phyloP scores from a whole-genome alignment of 2,329 filamentous ascomycete genomes.

The Chaetomium olivaceum region DNA sequence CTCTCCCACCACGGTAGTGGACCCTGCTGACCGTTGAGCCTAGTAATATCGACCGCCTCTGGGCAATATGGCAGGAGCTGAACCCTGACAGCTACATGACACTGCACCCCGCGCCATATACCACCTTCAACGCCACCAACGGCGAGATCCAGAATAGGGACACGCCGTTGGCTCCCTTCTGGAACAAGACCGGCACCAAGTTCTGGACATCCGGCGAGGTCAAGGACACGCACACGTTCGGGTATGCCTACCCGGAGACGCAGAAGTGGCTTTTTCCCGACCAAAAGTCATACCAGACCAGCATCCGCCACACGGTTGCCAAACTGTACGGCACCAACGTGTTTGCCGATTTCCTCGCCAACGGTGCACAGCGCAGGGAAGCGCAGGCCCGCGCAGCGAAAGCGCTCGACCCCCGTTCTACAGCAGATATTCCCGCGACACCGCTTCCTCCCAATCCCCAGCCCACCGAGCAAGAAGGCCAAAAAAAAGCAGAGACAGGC shows the following conservation, averaged over 20 bases:
- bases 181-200: constrained; percentile 31
- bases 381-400: constrained; percentile 13
- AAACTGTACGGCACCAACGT: constrained; percentile 31
- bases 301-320: constrained; percentile 25
- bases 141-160: constrained; percentile 27
- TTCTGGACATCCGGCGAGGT: constrained; percentile 38
- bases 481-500: not conserved
- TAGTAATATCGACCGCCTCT: constrained; percentile 64
- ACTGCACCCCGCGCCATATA: constrained; percentile 34
- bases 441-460: not conserved
- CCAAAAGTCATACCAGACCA: constrained; percentile 28
- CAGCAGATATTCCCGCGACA: not conserved
- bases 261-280: constrained; percentile 31
- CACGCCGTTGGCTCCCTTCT: constrained; percentile 36
- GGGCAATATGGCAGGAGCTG: constrained; percentile 56
- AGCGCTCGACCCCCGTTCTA: not conserved
- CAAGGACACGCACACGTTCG: constrained; percentile 32
- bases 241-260: constrained; percentile 37
- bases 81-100: constrained; percentile 40
- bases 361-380: constrained; percentile 16
- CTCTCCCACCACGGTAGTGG: not conserved
- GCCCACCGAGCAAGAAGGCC: constrained; percentile 6
- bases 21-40: not conserved
- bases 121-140: constrained; percentile 33
- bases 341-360: constrained; percentile 28